phyloP scores from a whole-genome alignment of 202 grass and related monocot genomes.

The Zoysia matrella region DNA sequence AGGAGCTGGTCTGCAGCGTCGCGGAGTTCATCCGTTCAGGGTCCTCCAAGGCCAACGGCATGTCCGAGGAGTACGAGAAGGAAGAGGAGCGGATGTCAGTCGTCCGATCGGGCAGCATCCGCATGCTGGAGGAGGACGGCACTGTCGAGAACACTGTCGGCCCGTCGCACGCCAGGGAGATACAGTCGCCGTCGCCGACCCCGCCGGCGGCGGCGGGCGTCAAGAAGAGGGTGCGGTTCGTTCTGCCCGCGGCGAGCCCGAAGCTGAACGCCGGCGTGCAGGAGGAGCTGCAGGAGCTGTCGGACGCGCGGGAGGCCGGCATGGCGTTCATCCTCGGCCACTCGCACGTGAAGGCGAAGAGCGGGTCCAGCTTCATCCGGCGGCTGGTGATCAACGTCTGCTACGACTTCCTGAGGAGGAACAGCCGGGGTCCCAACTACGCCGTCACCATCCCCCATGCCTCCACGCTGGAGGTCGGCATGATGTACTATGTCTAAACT shows the following conservation, averaged over 20 bases:
- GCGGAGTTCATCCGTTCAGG: constrained; percentile 89
- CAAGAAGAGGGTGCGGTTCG: constrained; percentile 83
- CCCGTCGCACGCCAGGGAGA: constrained; percentile 52
- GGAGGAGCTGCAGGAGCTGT: constrained; percentile 86
- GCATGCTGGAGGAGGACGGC: constrained; percentile 61
- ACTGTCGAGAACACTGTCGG: constrained; percentile 39
- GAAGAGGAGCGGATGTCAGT: constrained; percentile 79
- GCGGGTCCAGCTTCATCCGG: constrained; percentile 51
- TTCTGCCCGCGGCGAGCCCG: constrained; percentile 68
- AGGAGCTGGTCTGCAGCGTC: constrained; percentile 86
- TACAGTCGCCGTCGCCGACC: constrained; percentile 36
- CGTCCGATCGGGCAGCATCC: constrained; percentile 68
- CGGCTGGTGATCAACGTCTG: constrained; percentile 80
- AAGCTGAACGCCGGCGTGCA: constrained; percentile 61
- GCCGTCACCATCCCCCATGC: constrained; percentile 80
- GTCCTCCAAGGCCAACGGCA: constrained; percentile 34
- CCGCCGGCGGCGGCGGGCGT: not conserved
- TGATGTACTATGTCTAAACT: constrained; percentile 86
- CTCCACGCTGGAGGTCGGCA: constrained; percentile 91
- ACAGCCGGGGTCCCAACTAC: constrained; percentile 80
- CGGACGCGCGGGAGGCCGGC: constrained; percentile 86
- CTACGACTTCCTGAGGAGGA: constrained; percentile 89
- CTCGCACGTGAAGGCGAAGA: constrained; percentile 58
- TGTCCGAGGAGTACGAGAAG: constrained; percentile 33
- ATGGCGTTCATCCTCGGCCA: constrained; percentile 93